These are phyloP conservation scores for Pontederia paniculata DNA, from an alignment of 176 grass and related monocot genomes.

Conservation along the genomic window DNA sequence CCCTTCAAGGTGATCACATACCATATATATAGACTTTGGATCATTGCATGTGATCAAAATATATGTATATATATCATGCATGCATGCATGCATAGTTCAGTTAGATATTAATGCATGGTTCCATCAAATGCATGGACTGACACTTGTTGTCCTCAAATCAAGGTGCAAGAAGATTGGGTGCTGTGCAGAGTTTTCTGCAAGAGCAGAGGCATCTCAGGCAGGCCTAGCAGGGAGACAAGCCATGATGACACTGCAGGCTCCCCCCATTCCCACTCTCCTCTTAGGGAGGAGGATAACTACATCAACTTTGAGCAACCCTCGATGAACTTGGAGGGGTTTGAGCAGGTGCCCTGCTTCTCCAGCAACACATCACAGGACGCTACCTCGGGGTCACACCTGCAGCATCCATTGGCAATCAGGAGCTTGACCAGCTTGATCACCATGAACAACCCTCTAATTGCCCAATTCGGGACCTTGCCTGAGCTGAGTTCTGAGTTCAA, in stretches of 20 bases:
- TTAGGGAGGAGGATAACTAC: conserved; percentile 36
- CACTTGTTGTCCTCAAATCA: not conserved
- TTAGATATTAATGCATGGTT: too few species aligned
- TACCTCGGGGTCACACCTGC: conserved; percentile 26
- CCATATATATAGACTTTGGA: too few species aligned
- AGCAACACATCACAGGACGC: conserved; percentile 23
- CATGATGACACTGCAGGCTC: conserved; percentile 9
- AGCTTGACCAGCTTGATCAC: conserved; percentile 29
- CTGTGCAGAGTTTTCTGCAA: conserved; percentile 79
- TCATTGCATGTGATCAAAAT: too few species aligned
- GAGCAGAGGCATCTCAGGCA: conserved; percentile 36
- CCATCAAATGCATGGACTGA: not conserved
- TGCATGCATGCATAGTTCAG: too few species aligned
- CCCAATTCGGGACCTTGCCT: conserved; percentile 11
- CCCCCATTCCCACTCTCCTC: conserved; percentile 39
- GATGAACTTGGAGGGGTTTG: conserved; percentile 23
- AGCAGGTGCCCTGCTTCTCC: conserved; percentile 99
- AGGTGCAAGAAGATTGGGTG: conserved; percentile 71
- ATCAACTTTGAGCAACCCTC: conserved; percentile 47
- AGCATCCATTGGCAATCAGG: conserved; percentile 12
- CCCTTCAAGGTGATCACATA: conserved; percentile 37
- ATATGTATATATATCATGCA: too few species aligned
- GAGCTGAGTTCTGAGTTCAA: conserved; percentile 17
- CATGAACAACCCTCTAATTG: not conserved
- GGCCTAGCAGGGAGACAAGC: conserved; percentile 20